Base-by-base conservation (phyloP, 75 land plant species). In the Cupressus sempervirens region DNA sequence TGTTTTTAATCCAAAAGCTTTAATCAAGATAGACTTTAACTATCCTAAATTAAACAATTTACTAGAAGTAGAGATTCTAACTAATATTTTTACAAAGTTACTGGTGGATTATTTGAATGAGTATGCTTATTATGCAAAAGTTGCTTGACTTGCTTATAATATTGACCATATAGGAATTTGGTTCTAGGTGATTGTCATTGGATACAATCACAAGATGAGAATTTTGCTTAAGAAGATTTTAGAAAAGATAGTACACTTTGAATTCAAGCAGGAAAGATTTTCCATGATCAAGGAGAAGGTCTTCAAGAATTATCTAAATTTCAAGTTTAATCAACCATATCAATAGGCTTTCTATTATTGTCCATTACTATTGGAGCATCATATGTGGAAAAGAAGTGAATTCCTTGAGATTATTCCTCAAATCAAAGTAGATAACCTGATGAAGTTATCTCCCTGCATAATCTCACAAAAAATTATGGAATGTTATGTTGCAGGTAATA, bases 91-190 rank as follows among this genome's bases (percentile, higher is more conserved):
- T 84, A 87, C 96, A 41, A 86, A 88, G 54, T 89, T 97, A 84
- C 84, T 96, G 62, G 87, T 94, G 89, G 99, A 97, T 88, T 96
- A 96, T 85, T 84, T 97, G 87, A 97, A 97, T 92, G 98, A 94
- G 88, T 94, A 94, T 87, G 99, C 98, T 84, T 98, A 98, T 88
- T 91, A 94, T 96, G 99, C 99, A 40, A 90, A 93, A 83, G 93
- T 98, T 92, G 99, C 99, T 89, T 96, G 99, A 80, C 92, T 98
- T 56, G 83, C 86, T 76, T 98, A 98, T 85, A 88, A 82, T 29
- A 92, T 98, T 52, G 68, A 85, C 80, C 86, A 87, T 7, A 91
- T 92, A 11, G 91, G 83, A 62, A 73, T 75, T 88, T 98, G 99
- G 74, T 98, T 98, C 88, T 90, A 96, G 99, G 99, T 97, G n/a